phyloP scores from a whole-genome alignment of 306 rosid species.

The Castanopsis chinensis region DNA sequence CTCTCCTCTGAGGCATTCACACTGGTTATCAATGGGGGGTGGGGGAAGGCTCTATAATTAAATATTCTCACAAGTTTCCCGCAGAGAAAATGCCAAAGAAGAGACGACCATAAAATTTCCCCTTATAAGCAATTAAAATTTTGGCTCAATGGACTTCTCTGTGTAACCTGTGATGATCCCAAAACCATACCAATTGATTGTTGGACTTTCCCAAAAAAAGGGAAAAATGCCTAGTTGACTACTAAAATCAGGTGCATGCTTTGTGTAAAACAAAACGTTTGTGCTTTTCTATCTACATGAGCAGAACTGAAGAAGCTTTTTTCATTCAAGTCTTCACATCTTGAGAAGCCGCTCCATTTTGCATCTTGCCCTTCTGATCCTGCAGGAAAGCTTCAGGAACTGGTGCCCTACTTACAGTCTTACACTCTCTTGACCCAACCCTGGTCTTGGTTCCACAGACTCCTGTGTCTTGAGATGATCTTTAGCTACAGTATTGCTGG shows the following conservation, averaged over 20 bases:
- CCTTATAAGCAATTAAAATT: not conserved
- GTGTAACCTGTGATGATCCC: not conserved
- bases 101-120: not conserved
- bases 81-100: not conserved
- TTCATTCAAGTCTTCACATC: slow-evolving; percentile 27
- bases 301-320: slow-evolving; percentile 13
- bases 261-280: not conserved
- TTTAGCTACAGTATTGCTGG: slow-evolving; percentile 30
- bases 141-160: not conserved
- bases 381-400: slow-evolving; percentile 28
- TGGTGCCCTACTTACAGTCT: slow-evolving; percentile 15
- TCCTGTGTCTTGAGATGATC: slow-evolving; percentile 30
- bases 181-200: not conserved
- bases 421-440: slow-evolving; percentile 18
- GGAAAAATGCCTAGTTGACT: not conserved
- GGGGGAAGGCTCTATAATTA: too few relatives aligned
- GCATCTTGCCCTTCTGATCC: slow-evolving; percentile 32
- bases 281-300: slow-evolving; percentile 14
- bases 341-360: slow-evolving; percentile 34
- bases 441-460: slow-evolving; percentile 28
- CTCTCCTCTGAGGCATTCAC: too few relatives aligned
- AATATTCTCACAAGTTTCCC: too few relatives aligned
- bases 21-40: too few relatives aligned
- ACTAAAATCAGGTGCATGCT: not conserved
- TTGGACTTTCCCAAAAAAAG: not conserved